A percentile compares a stretch with the other conserved stretches of the same genome.
Conservation (phyloP, 2,329 filamentous ascomycete genomes). For the Massarina eburnea region DNA sequence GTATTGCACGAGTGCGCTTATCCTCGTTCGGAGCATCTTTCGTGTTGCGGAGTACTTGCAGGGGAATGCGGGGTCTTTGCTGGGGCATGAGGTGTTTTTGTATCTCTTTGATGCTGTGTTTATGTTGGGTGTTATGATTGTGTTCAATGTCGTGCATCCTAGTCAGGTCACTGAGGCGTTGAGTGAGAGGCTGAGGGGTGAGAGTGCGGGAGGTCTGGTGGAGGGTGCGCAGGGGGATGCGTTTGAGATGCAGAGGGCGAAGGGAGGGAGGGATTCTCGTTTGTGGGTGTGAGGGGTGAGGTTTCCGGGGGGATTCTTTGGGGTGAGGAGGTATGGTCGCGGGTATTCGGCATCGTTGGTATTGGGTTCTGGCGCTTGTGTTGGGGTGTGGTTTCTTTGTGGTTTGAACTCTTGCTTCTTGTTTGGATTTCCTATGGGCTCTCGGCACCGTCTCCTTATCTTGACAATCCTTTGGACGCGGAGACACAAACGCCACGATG, state of each 20-base stretch:
- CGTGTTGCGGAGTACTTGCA: constrained; percentile 52
- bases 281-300: not conserved
- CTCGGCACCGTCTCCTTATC: no score
- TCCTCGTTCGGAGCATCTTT: constrained; percentile 53
- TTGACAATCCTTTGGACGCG: no score
- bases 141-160: constrained; percentile 45
- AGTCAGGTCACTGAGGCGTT: constrained; percentile 8
- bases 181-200: constrained; percentile 1
- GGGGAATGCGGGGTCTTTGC: constrained; percentile 49
- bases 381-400: no score
- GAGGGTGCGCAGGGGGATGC: not conserved
- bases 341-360: no score
- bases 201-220: not conserved
- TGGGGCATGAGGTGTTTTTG: constrained; percentile 46
- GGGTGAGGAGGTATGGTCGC: no score
- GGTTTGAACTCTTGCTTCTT: no score
- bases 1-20: constrained; percentile 49
- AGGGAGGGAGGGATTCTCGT: not conserved
- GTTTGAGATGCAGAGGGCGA: not conserved
- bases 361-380: no score
- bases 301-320: not conserved
- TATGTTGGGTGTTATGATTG: constrained; percentile 46
- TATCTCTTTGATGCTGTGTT: constrained; percentile 50
- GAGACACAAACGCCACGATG: no score
- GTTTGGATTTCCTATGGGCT: no score